These are phyloP conservation scores for Cyanidiococcus yangmingshanensis DNA, from an alignment of 23 red algal genomes.

Conservation along the genomic window DNA sequence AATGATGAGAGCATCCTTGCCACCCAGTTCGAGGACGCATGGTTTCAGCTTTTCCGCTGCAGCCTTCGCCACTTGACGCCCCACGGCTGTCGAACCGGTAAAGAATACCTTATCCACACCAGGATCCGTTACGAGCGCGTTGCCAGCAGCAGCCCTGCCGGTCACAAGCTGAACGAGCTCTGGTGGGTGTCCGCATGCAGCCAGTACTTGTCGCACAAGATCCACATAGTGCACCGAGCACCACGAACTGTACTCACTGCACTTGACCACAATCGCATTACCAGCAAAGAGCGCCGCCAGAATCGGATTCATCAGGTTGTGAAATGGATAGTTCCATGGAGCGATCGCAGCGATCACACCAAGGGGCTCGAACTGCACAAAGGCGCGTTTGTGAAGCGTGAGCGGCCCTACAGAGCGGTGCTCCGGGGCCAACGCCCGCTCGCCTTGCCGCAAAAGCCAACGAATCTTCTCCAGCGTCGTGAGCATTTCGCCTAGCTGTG, in stretches of 20 bases:
- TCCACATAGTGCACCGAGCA: conserved; percentile 49
- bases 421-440: conserved; percentile 50
- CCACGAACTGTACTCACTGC: conserved; percentile 61
- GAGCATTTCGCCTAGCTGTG: conserved; percentile 69
- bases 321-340: conserved; percentile 98
- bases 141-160: conserved; percentile 44
- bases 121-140: conserved; percentile 39
- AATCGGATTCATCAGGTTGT: conserved; percentile 91
- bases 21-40: conserved; percentile 75
- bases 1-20: conserved; percentile 84
- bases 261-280: conserved; percentile 84
- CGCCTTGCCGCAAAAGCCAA: conserved; percentile 71
- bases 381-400: conserved; percentile 55
- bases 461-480: conserved; percentile 91
- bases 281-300: conserved; percentile 78
- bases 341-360: conserved; percentile 91
- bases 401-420: conserved; percentile 56
- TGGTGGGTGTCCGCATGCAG: conserved; percentile 47
- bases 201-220: conserved; percentile 42
- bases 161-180: conserved; percentile 59
- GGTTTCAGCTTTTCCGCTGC: conserved; percentile 68
- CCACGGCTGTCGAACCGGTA: conserved; percentile 77
- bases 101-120: conserved; percentile 89
- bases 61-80: conserved; percentile 46
- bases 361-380: conserved; percentile 72